These are phyloP conservation scores for Leccinum pachyderme DNA, from an alignment of 1,284 basidiomycete species.

Conservation along the genomic window DNA sequence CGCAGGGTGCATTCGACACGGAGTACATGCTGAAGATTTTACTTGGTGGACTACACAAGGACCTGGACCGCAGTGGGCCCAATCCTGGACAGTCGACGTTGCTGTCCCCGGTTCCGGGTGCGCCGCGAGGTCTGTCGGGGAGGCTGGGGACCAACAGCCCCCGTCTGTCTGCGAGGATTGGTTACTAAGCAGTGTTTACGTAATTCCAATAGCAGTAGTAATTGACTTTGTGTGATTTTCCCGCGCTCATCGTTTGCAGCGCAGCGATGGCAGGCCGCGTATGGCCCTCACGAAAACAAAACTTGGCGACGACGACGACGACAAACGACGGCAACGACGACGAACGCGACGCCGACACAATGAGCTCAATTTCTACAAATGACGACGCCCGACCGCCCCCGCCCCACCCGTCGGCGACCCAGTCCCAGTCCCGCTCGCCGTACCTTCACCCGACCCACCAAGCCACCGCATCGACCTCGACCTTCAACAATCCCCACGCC, in stretches of 20 bases:
- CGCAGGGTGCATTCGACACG: constrained; percentile 33
- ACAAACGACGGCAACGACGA: constrained; percentile 22
- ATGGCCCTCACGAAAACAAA: constrained; percentile 18
- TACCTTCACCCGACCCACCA: constrained; percentile 32
- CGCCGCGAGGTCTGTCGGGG: constrained; percentile 12
- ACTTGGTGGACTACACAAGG: constrained; percentile 40
- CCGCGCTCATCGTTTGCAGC: constrained; percentile 19
- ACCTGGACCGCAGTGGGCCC: constrained; percentile 14
- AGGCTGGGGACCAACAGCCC: constrained; percentile 17
- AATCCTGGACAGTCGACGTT: constrained; percentile 11
- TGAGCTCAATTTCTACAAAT: constrained; percentile 16
- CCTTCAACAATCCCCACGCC: constrained; percentile 19
- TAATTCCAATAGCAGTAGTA: neutral
- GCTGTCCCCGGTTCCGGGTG: constrained; percentile 12
- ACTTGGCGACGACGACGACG: constrained; percentile 1
- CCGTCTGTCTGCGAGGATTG: constrained; percentile 13
- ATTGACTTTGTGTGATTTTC: constrained; percentile 6
- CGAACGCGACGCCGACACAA: constrained; percentile 22
- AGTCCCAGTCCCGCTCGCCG: constrained; percentile 23
- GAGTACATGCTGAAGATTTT: constrained; percentile 45
- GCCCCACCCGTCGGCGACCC: neutral
- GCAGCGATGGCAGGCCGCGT: constrained; percentile 24
- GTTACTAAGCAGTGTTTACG: constrained; percentile 7
- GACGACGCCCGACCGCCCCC: constrained; percentile 15
- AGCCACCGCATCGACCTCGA: constrained; percentile 33